Evolutionary conservation across 1,284 basidiomycete genomes (phyloP).

Genomic region (Trichosporon coremiiforme): DNA sequence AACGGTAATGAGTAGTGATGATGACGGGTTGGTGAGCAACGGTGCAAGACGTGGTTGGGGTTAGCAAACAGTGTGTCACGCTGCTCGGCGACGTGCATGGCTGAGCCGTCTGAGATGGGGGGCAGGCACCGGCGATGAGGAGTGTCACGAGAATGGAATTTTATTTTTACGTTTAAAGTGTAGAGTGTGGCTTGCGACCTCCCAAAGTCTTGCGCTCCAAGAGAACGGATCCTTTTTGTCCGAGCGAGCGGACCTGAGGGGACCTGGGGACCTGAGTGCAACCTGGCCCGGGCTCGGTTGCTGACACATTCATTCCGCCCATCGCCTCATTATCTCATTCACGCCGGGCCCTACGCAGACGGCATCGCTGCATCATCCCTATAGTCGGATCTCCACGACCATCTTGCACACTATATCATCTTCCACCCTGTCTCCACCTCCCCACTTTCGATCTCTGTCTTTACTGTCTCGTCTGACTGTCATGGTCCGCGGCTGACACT

Average conservation of each 20-base stretch:
- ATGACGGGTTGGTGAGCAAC: too few relatives aligned
- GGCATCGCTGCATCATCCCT: neutral
- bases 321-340: slow-evolving; percentile 5
- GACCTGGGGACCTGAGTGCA: neutral
- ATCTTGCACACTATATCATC: neutral
- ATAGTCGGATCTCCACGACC: neutral
- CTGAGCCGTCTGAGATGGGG: neutral
- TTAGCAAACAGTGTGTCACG: neutral
- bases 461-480: neutral
- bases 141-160: neutral
- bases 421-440: neutral
- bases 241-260: slow-evolving; percentile 3
- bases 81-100: neutral
- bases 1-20: too few relatives aligned
- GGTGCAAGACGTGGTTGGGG: too few relatives aligned
- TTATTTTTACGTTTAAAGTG: slow-evolving; percentile 19
- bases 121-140: slow-evolving; percentile 7
- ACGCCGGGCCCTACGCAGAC: neutral
- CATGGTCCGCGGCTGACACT: too few relatives aligned
- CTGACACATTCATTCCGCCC: slow-evolving; percentile 1
- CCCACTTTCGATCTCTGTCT: neutral
- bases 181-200: slow-evolving; percentile 17
- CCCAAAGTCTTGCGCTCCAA: neutral
- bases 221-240: slow-evolving; percentile 9
- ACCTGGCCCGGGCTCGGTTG: neutral